Conservation (phyloP, 148 eudicot genomes). For the Salicornia ramosissima region DNA sequence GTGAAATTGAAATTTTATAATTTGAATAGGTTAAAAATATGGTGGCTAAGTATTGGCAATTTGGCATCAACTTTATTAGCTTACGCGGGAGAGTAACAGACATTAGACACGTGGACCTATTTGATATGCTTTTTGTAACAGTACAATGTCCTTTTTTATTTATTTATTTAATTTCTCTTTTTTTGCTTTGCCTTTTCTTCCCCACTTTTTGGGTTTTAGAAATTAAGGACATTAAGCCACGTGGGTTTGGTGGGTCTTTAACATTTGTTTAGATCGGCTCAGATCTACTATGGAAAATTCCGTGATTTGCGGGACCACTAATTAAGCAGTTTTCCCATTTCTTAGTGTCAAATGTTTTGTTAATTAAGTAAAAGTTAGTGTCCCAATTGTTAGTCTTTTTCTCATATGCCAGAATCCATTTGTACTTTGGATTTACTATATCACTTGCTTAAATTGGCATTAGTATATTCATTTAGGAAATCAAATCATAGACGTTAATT, state of each 20-base stretch:
- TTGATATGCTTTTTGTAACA: not conserved
- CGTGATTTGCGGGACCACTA: conserved; percentile 26
- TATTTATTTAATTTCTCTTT: no score
- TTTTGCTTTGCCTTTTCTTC: not conserved
- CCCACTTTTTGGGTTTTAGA: conserved; percentile 19
- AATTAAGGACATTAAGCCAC: conserved; percentile 12
- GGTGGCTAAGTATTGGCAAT: no score
- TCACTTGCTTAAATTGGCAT: conserved; percentile 1
- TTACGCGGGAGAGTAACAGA: conserved; percentile 21
- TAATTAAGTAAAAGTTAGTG: not conserved
- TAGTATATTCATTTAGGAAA: not conserved
- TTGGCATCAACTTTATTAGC: no score
- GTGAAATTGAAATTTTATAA: no score
- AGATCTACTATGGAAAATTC: conserved; percentile 10
- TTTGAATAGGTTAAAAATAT: no score
- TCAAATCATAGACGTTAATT: not conserved
- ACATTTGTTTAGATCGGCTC: conserved; percentile 19
- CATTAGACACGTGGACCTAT: conserved; percentile 20
- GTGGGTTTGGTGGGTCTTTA: conserved; percentile 12
- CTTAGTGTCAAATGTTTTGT: not conserved
- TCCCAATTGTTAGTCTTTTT: not conserved
- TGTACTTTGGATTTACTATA: not conserved
- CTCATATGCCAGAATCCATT: not conserved
- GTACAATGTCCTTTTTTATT: not conserved
- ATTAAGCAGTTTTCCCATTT: conserved; percentile 7